A percentile compares a stretch with the other conserved stretches of the same genome.
These are phyloP conservation scores for Arxiozyma telluris DNA, from an alignment of 1,139 yeast genomes.

Conservation along the genomic window DNA sequence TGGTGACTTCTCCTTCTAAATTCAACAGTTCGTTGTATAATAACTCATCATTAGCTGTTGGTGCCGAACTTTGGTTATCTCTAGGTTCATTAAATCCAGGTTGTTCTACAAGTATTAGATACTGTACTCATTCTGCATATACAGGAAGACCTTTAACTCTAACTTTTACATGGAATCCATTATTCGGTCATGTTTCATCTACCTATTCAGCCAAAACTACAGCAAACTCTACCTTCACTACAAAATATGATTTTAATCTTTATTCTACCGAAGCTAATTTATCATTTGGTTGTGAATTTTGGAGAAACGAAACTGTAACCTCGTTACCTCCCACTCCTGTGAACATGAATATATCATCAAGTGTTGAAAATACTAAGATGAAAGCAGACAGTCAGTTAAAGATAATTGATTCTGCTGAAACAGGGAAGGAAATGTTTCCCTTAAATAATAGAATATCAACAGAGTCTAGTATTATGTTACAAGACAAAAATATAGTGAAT, in stretches of 20 bases:
- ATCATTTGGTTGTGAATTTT: constrained; percentile 78
- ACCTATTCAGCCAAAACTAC: constrained; percentile 83
- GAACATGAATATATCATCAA: background rate
- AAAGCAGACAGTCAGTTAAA: constrained; percentile 2
- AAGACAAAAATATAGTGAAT: background rate
- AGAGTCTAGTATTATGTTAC: background rate
- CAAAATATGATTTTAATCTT: constrained; percentile 80
- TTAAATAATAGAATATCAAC: background rate
- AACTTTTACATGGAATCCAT: constrained; percentile 81
- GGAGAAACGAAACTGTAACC: constrained; percentile 34
- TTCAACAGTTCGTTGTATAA: constrained; percentile 33
- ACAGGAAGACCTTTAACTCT: constrained; percentile 85
- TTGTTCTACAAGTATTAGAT: constrained; percentile 72
- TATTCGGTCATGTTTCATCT: constrained; percentile 82
- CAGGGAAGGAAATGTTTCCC: background rate
- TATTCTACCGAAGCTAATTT: constrained; percentile 86
- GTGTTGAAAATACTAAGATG: background rate
- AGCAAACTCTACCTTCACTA: constrained; percentile 66
- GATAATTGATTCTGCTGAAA: constrained; percentile 4
- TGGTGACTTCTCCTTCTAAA: constrained; percentile 39
- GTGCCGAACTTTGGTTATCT: constrained; percentile 88
- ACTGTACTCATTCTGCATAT: constrained; percentile 76
- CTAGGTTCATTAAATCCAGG: constrained; percentile 78
- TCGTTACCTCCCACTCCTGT: background rate
- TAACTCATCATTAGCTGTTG: constrained; percentile 49